A percentile compares a stretch with the other conserved stretches of the same genome.
These are phyloP conservation scores for Cercospora citrullina DNA, from an alignment of 2,329 filamentous ascomycete genomes.

Conservation along the genomic window DNA sequence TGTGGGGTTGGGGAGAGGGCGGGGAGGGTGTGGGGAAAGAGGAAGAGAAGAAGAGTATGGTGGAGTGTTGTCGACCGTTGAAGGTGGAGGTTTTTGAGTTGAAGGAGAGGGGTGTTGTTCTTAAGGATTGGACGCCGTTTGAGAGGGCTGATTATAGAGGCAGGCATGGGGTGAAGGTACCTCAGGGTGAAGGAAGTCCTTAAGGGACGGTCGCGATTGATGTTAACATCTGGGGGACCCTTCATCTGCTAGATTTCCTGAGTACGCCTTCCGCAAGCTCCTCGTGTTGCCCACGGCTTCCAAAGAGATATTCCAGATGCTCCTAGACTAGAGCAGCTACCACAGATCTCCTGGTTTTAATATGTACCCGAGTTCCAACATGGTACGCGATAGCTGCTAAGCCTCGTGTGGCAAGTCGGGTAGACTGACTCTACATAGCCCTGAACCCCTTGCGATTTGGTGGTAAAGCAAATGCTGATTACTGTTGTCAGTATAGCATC, in stretches of 20 bases:
- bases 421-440: not conserved
- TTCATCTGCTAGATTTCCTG: not conserved
- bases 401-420: not conserved
- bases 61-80: conserved; percentile 70
- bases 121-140: conserved; percentile 65
- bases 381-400: not conserved
- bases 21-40: conserved; percentile 54
- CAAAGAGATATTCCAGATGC: not conserved
- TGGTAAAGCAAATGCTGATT: not conserved
- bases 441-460: not conserved
- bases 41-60: conserved; percentile 66
- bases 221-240: not conserved
- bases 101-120: conserved; percentile 42
- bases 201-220: not conserved
- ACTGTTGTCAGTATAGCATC: not conserved
- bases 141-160: conserved; percentile 63
- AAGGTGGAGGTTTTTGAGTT: conserved; percentile 70
- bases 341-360: not conserved
- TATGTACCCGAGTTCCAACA: not conserved
- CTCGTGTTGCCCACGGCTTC: not conserved
- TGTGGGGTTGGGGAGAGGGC: conserved; percentile 74
- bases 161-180: conserved; percentile 63
- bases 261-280: too few species aligned
- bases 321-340: not conserved
- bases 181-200: conserved; percentile 39